Conservation (phyloP, 306 rosid species). For the Cercis canadensis region DNA sequence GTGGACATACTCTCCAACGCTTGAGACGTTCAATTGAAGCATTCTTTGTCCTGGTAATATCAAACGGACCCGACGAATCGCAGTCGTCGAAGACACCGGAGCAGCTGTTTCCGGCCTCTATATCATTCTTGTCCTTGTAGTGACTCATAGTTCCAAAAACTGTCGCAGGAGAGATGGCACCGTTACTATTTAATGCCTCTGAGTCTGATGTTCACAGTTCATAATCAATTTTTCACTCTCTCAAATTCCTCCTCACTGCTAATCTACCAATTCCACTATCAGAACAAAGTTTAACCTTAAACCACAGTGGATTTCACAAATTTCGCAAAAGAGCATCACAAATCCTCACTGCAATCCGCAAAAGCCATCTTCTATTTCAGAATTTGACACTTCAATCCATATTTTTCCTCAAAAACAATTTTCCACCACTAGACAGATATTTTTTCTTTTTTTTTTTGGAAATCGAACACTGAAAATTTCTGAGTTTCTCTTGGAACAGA, state of each 20-base stretch:
- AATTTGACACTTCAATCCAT: conserved; percentile 1
- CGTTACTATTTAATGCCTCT: conserved; percentile 42
- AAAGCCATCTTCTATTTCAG: neutral
- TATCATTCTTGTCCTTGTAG: conserved; percentile 45
- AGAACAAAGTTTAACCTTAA: neutral
- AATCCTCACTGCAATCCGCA: neutral
- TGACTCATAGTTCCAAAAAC: conserved; percentile 58
- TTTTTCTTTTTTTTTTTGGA: too few species aligned
- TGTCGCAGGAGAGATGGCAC: conserved; percentile 98
- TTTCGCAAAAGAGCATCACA: too few species aligned
- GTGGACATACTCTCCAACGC: conserved; percentile 78
- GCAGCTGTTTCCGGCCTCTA: conserved; percentile 61
- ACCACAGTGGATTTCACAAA: neutral
- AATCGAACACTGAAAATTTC: too few species aligned
- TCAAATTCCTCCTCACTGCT: neutral
- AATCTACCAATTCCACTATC: conserved; percentile 1
- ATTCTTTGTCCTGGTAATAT: conserved; percentile 73
- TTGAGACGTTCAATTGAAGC: conserved; percentile 84
- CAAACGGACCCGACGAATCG: conserved; percentile 53
- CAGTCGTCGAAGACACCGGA: conserved; percentile 54
- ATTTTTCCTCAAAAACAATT: neutral
- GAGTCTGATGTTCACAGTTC: conserved; percentile 1
- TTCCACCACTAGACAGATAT: neutral
- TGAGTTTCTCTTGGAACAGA: too few species aligned
- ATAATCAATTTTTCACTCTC: neutral